phyloP scores from a whole-genome alignment of 345 rosid genomes.

The Heritiera littoralis region DNA sequence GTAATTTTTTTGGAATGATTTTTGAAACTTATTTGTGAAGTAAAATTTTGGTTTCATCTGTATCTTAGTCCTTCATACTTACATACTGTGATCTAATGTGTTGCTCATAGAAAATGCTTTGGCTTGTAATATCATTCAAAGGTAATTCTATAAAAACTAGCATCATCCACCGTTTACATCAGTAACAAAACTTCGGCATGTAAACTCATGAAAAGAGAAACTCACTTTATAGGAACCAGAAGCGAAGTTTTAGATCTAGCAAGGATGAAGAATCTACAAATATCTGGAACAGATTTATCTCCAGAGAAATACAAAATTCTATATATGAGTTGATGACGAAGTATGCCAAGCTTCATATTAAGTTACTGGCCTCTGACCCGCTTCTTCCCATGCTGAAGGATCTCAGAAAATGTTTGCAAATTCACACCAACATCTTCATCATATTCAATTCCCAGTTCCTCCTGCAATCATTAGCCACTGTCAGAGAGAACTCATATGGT shows the following conservation, averaged over 20 bases:
- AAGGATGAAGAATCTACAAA: conserved; percentile 32
- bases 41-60: background rate
- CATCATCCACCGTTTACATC: background rate
- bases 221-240: conserved; percentile 9
- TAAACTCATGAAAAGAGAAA: conserved; percentile 13
- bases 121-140: background rate
- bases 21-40: conserved; percentile 20
- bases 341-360: conserved; percentile 13
- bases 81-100: background rate
- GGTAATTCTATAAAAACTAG: background rate
- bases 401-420: conserved; percentile 60
- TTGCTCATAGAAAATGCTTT: background rate
- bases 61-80: background rate
- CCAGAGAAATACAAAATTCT: conserved; percentile 10
- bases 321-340: conserved; percentile 14
- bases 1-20: conserved; percentile 15
- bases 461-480: conserved; percentile 48
- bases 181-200: background rate
- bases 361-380: conserved; percentile 48
- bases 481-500: conserved; percentile 17
- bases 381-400: conserved; percentile 62
- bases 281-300: conserved; percentile 3
- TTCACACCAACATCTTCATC: conserved; percentile 83
- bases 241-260: conserved; percentile 12
- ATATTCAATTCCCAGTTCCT: conserved; percentile 84